Conservation (phyloP, 805 yeast species). For the Yarrowia alimentaria region DNA sequence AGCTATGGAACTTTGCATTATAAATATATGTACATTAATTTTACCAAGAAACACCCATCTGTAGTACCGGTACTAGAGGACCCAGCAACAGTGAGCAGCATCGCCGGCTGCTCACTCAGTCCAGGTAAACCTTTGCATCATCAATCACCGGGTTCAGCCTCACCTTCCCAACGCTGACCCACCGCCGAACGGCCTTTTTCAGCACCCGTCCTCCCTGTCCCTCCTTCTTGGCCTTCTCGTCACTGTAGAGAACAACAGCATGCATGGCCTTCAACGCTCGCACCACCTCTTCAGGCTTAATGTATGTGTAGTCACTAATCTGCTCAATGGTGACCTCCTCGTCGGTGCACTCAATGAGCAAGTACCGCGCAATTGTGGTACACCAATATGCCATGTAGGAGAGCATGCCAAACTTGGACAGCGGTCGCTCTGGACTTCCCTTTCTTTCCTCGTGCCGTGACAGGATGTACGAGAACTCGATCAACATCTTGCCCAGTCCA, state of each 20-base stretch:
- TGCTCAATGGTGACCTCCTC: conserved; percentile 34
- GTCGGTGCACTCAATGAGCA: conserved; percentile 28
- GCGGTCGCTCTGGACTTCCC: conserved; percentile 92
- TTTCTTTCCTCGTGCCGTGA: conserved; percentile 59
- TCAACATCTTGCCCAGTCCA: conserved; percentile 72
- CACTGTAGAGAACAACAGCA: conserved; percentile 33
- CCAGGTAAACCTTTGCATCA: conserved; percentile 9
- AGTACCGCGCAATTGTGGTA: conserved; percentile 43
- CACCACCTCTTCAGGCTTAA: conserved; percentile 40
- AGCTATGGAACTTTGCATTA: conserved; percentile 9
- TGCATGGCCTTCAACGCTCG: conserved; percentile 37
- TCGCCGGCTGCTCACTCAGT: too few species aligned
- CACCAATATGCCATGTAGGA: conserved; percentile 80
- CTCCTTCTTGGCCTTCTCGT: conserved; percentile 8
- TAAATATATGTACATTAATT: conserved; percentile 14
- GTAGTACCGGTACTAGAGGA: too few species aligned
- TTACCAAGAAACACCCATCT: too few species aligned
- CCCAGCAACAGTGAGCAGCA: too few species aligned
- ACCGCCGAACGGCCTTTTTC: conserved; percentile 9
- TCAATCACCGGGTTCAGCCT: conserved; percentile 18
- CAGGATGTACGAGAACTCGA: conserved; percentile 77
- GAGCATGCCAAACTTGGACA: conserved; percentile 74
- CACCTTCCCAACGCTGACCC: conserved; percentile 11
- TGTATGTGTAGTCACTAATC: conserved; percentile 39
- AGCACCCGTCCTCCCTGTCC: conserved; percentile 7